Percentiles rank a stretch among this genome's conserved stretches.
phyloP scores from a whole-genome alignment of 306 rosid genomes.

The Casuarina glauca region DNA sequence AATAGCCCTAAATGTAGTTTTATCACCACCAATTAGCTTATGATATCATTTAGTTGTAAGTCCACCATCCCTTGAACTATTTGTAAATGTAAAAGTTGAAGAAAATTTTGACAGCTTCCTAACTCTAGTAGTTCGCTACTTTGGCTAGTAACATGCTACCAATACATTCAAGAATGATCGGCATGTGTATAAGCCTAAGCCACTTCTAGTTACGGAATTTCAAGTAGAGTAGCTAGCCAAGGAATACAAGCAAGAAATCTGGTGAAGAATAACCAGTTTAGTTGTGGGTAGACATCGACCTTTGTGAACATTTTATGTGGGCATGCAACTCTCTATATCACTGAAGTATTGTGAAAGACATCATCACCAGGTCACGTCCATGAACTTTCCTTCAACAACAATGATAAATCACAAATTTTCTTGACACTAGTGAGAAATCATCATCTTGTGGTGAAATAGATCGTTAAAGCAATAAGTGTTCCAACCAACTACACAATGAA shows the following conservation, averaged over 20 bases:
- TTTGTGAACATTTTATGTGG: slow-evolving; percentile 58
- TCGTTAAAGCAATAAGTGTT: slow-evolving; percentile 49
- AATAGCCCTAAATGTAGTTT: too few species aligned
- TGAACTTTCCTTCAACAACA: slow-evolving; percentile 57
- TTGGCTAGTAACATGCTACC: slow-evolving; percentile 37
- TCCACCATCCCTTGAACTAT: slow-evolving; percentile 63
- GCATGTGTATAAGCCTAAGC: slow-evolving; percentile 60
- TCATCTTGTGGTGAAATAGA: slow-evolving; percentile 64
- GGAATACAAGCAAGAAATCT: slow-evolving; percentile 54
- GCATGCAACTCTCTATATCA: slow-evolving; percentile 77
- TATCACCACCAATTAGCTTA: too few species aligned
- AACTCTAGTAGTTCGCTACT: slow-evolving; percentile 44
- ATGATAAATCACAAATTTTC: slow-evolving; percentile 44
- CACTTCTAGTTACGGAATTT: slow-evolving; percentile 49
- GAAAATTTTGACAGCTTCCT: slow-evolving; percentile 61
- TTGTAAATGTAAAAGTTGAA: slow-evolving; percentile 55
- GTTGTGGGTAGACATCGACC: slow-evolving; percentile 42
- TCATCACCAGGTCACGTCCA: slow-evolving; percentile 74
- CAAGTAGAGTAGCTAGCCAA: slow-evolving; percentile 44
- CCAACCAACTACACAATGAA: slow-evolving; percentile 64
- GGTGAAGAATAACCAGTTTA: slow-evolving; percentile 71
- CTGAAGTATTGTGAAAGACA: slow-evolving; percentile 71
- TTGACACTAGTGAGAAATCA: slow-evolving; percentile 53
- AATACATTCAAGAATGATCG: slow-evolving; percentile 42
- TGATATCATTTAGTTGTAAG: background rate